Base-by-base conservation (phyloP, 2,329 filamentous ascomycete genomes). In the Aspergillus fructus region DNA sequence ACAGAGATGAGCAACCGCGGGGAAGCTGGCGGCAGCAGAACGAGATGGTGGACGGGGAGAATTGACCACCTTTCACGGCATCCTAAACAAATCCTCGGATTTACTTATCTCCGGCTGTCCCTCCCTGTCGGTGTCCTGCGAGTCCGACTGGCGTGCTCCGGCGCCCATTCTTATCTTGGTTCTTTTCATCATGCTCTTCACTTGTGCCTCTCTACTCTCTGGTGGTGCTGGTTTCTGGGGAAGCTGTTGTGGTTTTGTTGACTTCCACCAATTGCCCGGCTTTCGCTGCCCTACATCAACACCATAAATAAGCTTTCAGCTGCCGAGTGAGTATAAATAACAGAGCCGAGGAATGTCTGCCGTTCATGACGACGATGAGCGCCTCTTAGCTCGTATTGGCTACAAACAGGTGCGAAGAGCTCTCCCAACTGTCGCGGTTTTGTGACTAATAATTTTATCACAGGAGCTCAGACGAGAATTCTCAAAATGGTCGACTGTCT, bases 401-500 rank as follows among this genome's bases (percentile, higher is more conserved):
- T 87, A 87, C 68, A 83, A 80, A 63, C 85, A 86, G 72, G 85
- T 86, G 72, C 55, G 73, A 12, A 27, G 9, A 57, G 19, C 43
- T 13, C 37, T 55, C n/a, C 27, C 42, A 40, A 3, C n/a, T 34
- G 23, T 13, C 34, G 33, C 15, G 8, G 3, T 19, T 34, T 11
- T 43, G 7, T n/a, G 37, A n/a, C 45, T 48, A 27, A 48, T 48
- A 3, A 5, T 15, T 33, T n/a, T 33, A 34, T 17, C 33, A 5
- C 24, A 87, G 85, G 84, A 87, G 68, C 67, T 88, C 24, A 78
- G 78, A 63, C 78, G 85, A 53, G 83, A 88, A 63, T 88, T 88
- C 66, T 86, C 82, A 39, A 85, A 83, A 79, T 87, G 84, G 84
- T 87, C 84, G 4, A 87, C 85, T 3, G 76, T 87, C 4, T 87